Conservation (phyloP, 148 eudicot species). For the Rhododendron vialii region DNA sequence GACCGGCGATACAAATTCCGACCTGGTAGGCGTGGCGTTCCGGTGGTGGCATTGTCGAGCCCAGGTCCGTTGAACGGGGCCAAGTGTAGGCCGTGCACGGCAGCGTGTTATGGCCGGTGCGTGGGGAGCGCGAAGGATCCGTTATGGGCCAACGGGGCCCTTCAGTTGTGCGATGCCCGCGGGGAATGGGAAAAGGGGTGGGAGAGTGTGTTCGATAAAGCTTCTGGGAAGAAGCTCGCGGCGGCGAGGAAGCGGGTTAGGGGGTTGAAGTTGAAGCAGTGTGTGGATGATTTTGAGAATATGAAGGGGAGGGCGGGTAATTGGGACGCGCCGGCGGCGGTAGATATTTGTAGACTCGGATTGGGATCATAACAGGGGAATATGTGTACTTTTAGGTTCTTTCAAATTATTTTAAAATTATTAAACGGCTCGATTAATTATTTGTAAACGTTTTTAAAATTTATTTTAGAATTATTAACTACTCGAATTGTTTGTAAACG, state of each 20-base stretch:
- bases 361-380: conserved; percentile 13
- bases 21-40: conserved; percentile 56
- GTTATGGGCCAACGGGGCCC: conserved; percentile 42
- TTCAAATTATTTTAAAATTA: too few species aligned
- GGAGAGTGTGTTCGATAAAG: conserved; percentile 55
- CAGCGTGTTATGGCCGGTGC: conserved; percentile 42
- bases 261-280: conserved; percentile 40
- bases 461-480: too few species aligned
- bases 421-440: too few species aligned
- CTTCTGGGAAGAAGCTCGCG: conserved; percentile 42
- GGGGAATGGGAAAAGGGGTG: conserved; percentile 73
- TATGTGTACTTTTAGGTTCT: neutral
- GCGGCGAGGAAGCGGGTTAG: conserved; percentile 36
- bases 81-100: conserved; percentile 86
- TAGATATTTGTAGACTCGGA: conserved; percentile 63
- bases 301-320: conserved; percentile 36
- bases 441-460: too few species aligned
- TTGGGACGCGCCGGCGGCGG: conserved; percentile 59
- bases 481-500: too few species aligned
- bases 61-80: conserved; percentile 75
- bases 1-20: conserved; percentile 68
- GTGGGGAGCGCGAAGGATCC: conserved; percentile 46
- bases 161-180: conserved; percentile 69
- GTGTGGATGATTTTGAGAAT: conserved; percentile 57
- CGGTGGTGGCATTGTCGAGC: conserved; percentile 73